Percentiles rank a stretch among this genome's conserved stretches.
phyloP scores from a whole-genome alignment of 2,329 filamentous ascomycete genomes.

The Aspergillus felis region DNA sequence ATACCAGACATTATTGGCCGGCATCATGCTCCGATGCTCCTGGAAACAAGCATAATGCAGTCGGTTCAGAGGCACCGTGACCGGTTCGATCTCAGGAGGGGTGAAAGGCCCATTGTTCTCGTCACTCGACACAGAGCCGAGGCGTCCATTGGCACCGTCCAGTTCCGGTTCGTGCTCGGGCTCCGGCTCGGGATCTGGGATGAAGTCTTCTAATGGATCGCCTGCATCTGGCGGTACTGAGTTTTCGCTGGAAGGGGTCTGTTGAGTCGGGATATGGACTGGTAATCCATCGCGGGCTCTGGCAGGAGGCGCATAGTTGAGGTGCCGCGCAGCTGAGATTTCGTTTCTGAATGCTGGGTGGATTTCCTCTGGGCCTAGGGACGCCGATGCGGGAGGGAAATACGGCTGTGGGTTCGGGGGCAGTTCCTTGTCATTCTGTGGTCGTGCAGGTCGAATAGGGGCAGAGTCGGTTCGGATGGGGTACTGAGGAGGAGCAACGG shows the following conservation, averaged over 20 bases:
- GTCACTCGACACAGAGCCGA: conserved; percentile 16
- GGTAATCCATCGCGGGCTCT: not conserved
- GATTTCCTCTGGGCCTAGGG: conserved; percentile 4
- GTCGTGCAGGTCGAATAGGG: conserved; percentile 13
- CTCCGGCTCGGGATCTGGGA: conserved; percentile 29
- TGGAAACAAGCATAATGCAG: conserved; percentile 40
- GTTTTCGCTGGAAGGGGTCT: conserved; percentile 9
- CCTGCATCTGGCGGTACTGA: conserved; percentile 12
- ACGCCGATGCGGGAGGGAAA: conserved; percentile 6
- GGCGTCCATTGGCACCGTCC: conserved; percentile 12
- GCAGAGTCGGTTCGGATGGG: conserved; percentile 8
- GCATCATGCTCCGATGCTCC: conserved; percentile 33
- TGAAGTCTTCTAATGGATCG: conserved; percentile 30
- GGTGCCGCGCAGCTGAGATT: not conserved
- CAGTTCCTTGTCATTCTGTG: conserved; percentile 23
- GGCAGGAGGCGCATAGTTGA: not conserved
- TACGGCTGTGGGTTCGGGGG: conserved; percentile 21
- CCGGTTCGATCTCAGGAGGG: conserved; percentile 31
- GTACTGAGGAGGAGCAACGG: conserved; percentile 4
- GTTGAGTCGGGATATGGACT: conserved; percentile 2
- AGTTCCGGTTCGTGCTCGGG: conserved; percentile 12
- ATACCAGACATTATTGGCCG: conserved; percentile 37
- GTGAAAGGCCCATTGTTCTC: conserved; percentile 20
- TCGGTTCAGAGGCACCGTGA: conserved; percentile 32
- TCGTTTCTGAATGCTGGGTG: not conserved